Base-by-base conservation (phyloP, 768 basidiomycete genomes). In the Naganishia onofrii region DNA sequence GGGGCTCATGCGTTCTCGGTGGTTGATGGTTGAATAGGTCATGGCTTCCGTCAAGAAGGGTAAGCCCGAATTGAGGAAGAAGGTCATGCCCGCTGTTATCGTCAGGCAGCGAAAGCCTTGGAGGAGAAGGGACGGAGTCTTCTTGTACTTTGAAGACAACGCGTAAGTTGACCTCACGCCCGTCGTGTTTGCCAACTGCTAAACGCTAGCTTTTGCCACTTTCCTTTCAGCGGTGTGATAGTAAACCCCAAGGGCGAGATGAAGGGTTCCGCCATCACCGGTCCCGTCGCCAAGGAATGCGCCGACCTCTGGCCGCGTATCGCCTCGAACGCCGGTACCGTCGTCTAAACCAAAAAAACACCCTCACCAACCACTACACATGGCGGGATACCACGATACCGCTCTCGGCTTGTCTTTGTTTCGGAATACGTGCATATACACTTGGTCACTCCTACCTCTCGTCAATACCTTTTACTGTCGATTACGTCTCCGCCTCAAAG, bases 161-260 rank as follows among this genome's bases (percentile, higher is more conserved):
- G 68, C 68, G 68, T 69, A 19, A 58, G 68, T 69, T n/a, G n/a
- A n/a, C n/a, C n/a, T n/a, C n/a, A n/a, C n/a, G n/a, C 57, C 4
- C 46, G 0, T 26, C n/a, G 9, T 0, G 21, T 15, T 28, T 26
- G 8, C 42, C 42, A 42, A n/a, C n/a, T 7, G 19, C 31, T 23
- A 36, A 32, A 26, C 15, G n/a, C 31, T 48, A n/a, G 12, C 4
- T 9, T 21, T 5, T 4, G 29, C 31, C 2, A 46, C 31, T 3
- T 42, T 23, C 8, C 7, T 31, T 32, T 29, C 48, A 93, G 93
- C 52, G 93, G 93, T 82, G 93, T 95, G 67, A 95, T 95, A 72
- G 93, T 97, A 77, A 97, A 96, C 85, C 90, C 91, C 79, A 97
- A 97, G 87, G 95, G 95, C 78, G 96, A 99, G 85, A 99, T 99